A percentile compares a stretch with the other conserved stretches of the same genome.
phyloP scores from a whole-genome alignment of 768 basidiomycete species.

The Mycena indigotica region DNA sequence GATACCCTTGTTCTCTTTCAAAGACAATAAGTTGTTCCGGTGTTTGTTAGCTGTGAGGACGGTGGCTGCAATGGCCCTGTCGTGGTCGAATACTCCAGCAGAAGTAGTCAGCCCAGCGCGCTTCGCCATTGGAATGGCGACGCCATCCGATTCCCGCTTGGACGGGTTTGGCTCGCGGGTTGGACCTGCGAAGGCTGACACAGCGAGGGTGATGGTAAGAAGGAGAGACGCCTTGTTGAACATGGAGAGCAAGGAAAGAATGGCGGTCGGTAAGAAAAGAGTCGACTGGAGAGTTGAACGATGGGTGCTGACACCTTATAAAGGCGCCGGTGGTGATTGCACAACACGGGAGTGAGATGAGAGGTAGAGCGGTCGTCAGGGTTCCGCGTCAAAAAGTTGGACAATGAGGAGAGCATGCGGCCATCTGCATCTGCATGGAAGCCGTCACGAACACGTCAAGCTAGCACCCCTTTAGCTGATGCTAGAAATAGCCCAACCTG shows the following conservation, averaged over 20 bases:
- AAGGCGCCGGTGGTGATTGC: too few species aligned
- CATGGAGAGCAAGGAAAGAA: neutral
- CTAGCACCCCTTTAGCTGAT: too few species aligned
- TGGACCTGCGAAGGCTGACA: slow-evolving; percentile 10
- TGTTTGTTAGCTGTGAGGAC: slow-evolving; percentile 35
- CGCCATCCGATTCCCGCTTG: slow-evolving; percentile 21
- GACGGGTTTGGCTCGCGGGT: slow-evolving; percentile 10
- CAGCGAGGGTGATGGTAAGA: neutral
- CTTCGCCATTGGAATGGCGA: slow-evolving; percentile 19
- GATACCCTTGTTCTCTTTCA: slow-evolving; percentile 34
- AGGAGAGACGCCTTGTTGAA: neutral
- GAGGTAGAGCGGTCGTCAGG: too few species aligned
- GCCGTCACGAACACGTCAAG: too few species aligned
- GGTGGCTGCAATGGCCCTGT: slow-evolving; percentile 23
- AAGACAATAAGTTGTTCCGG: slow-evolving; percentile 40
- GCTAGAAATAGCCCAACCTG: too few species aligned
- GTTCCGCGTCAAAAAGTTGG: too few species aligned
- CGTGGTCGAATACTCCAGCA: slow-evolving; percentile 25
- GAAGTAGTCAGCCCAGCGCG: slow-evolving; percentile 14
- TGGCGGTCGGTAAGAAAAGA: too few species aligned
- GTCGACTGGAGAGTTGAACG: too few species aligned
- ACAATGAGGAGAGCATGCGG: too few species aligned
- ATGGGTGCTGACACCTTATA: too few species aligned
- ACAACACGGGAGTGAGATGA: too few species aligned
- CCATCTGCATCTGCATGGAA: too few species aligned